Evolutionary conservation across 495 filamentous ascomycete genomes (phyloP).

Genomic region (Aspergillus baeticus): DNA sequence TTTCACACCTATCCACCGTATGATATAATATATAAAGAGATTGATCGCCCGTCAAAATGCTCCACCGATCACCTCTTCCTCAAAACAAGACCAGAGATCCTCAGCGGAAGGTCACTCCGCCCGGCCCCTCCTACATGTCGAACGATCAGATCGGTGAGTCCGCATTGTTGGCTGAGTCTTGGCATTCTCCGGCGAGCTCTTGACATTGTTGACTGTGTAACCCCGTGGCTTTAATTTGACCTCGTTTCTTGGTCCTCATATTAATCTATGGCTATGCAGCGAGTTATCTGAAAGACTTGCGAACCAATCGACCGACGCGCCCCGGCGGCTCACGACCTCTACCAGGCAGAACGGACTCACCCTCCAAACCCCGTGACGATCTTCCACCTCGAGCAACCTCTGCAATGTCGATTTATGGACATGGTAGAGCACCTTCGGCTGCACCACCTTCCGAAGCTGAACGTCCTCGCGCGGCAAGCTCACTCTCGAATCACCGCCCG

Average conservation of each 20-base stretch:
- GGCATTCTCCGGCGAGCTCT: conserved; percentile 12
- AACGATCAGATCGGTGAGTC: conserved; percentile 81
- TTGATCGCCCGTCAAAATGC: conserved; percentile 18
- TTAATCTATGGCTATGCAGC: conserved; percentile 40
- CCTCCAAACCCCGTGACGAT: conserved; percentile 32
- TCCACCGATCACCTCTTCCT: conserved; percentile 35
- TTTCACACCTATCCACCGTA: conserved; percentile 13
- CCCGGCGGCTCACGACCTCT: conserved; percentile 79
- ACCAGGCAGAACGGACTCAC: conserved; percentile 47
- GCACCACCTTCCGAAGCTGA: conserved; percentile 18
- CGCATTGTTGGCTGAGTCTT: conserved; percentile 26
- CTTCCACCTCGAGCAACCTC: conserved; percentile 47
- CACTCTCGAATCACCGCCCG: conserved; percentile 49
- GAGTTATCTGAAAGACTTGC: conserved; percentile 75
- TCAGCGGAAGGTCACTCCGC: conserved; percentile 64
- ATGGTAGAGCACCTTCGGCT: conserved; percentile 16
- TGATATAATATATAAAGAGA: conserved; percentile 14
- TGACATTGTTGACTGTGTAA: conserved; percentile 10
- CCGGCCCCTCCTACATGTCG: conserved; percentile 79
- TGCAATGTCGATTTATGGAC: conserved; percentile 40
- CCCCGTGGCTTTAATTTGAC: background rate
- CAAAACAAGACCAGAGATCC: conserved; percentile 35
- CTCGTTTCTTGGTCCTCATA: conserved; percentile 9
- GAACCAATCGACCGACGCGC: conserved; percentile 72
- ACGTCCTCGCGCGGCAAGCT: conserved; percentile 47